Percentiles rank a stretch among this genome's conserved stretches.
Conservation (phyloP, 106 monocot genomes). For the Dendrobium officinale region DNA sequence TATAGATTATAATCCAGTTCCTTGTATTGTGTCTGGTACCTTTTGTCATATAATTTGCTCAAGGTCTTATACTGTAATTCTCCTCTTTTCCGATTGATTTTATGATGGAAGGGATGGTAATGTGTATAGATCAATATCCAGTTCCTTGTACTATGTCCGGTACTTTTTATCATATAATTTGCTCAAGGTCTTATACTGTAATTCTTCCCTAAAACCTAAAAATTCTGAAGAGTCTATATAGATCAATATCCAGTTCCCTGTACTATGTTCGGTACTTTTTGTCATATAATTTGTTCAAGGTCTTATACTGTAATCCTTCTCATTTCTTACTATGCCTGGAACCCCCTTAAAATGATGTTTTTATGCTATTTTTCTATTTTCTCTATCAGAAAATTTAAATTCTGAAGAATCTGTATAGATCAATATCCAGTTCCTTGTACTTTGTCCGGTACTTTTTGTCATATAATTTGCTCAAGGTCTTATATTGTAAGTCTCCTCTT, state of each 20-base stretch:
- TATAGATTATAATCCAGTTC: neutral
- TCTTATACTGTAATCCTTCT: neutral
- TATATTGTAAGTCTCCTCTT: neutral
- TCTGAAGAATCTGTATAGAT: neutral
- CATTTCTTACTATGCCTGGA: neutral
- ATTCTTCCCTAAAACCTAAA: neutral
- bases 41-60: neutral
- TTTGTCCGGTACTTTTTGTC: neutral
- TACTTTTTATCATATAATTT: neutral
- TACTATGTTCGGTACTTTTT: neutral
- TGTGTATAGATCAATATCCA: neutral
- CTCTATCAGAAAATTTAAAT: neutral
- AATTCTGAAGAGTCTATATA: neutral
- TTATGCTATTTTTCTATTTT: neutral
- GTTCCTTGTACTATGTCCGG: neutral
- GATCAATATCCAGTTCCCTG: neutral
- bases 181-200: neutral
- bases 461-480: neutral
- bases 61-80: neutral
- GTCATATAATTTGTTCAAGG: neutral
- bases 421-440: neutral
- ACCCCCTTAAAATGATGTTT: neutral
- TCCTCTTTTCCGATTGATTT: neutral
- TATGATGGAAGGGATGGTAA: neutral
- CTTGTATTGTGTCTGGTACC: neutral